Base-by-base conservation (phyloP, 2,329 filamentous ascomycete species). In the Albifimbria verrucaria region DNA sequence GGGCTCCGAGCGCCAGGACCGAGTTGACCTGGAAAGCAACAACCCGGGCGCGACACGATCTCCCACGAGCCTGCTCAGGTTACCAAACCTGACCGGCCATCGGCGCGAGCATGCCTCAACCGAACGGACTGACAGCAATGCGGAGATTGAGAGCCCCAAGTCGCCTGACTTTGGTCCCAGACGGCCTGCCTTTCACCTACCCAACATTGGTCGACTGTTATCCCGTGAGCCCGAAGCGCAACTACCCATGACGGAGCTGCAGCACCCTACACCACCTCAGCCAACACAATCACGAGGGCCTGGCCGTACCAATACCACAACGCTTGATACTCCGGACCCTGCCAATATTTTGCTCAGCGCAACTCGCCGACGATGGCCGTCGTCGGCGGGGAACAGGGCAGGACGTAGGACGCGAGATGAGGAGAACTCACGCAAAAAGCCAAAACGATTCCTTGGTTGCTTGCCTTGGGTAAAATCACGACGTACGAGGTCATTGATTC, bases 381-480 rank as follows among this genome's bases (percentile, higher is more conserved):
- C 32, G 11, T 23, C 42, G 42, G 36, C 25, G 41, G 41, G 18
- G 49, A 18, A 21, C 21, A 43, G 48, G 20, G 45, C 48, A 24
- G 24, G 55, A 52, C 52, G 55, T 54, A 20, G 22, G n/a, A 7
- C 55, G 52, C 44, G 28, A 48, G 51, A 55, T 7, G 24, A 20
- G 17, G 46, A 51, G 52, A 52, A 48, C 56, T 47, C 52, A 54
- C 48, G 52, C 17, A 53, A 53, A 50, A 57, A 62, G 24, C 70
- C 71, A 2, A 76, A 72, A 48, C 68, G 67, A 15, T 82, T 83
- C 53, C 58, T 83, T 4, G 77, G 77, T 52, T 84, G 80, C 62
- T 75, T 82, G 52, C 80, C 82, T 3, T 78, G 77, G 70, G 66
- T 85, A 49, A 76, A 76, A 62, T 83, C 83, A 42, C 69, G 70